Evolutionary conservation across 1,284 basidiomycete genomes (phyloP).

Genomic region (Pterula multifida): DNA sequence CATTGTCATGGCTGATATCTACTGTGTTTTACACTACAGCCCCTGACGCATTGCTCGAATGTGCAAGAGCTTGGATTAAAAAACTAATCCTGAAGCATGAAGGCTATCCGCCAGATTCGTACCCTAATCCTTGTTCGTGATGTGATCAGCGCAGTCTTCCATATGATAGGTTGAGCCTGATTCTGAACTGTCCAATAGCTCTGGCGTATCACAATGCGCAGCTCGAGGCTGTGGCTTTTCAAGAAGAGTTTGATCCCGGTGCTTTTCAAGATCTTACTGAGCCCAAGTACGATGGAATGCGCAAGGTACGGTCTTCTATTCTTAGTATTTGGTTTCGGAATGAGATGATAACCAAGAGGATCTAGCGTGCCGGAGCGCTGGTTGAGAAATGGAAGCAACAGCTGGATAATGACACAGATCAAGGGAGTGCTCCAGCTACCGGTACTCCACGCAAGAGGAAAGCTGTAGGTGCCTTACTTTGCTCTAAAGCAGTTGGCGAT

Average conservation of each 20-base stretch:
- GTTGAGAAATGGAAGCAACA: constrained; percentile 68
- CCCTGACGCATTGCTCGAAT: constrained; percentile 52
- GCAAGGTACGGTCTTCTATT: constrained; percentile 41
- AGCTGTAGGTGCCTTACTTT: constrained; percentile 32
- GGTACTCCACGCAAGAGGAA: constrained; percentile 45
- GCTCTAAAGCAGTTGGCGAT: constrained; percentile 2
- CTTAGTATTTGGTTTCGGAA: not conserved
- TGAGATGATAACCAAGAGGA: not conserved
- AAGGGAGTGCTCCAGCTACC: constrained; percentile 31
- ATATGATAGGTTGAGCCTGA: not conserved
- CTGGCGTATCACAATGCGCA: constrained; percentile 84
- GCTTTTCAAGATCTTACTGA: constrained; percentile 70
- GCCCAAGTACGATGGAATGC: constrained; percentile 71
- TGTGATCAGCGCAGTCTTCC: not conserved
- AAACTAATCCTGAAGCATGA: constrained; percentile 72
- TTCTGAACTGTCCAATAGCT: constrained; percentile 24
- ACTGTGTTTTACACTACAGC: constrained; percentile 33
- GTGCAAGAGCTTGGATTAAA: constrained; percentile 67
- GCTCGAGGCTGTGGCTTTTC: constrained; percentile 85
- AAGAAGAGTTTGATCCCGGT: constrained; percentile 71
- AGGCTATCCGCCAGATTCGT: constrained; percentile 77
- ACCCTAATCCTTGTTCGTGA: constrained; percentile 80
- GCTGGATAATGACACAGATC: constrained; percentile 55
- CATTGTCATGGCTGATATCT: constrained; percentile 4
- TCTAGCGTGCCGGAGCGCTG: constrained; percentile 61